Evolutionary conservation across 1,284 basidiomycete genomes (phyloP), one percentile per base, ranked within the genome.

Genomic region (Ganoderma sp.): DNA sequence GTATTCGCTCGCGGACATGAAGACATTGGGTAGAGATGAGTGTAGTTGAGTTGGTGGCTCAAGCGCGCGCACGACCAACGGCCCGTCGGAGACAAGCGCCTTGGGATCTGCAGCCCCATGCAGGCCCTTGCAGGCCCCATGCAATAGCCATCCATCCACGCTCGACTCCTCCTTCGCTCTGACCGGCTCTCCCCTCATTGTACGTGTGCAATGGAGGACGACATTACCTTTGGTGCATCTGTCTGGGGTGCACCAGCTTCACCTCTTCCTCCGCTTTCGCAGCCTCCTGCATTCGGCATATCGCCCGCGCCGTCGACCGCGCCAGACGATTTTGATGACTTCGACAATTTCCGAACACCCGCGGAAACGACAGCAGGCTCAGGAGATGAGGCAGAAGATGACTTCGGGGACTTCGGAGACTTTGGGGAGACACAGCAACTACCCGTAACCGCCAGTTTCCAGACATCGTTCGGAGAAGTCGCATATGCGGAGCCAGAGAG

Each of bases 321-420:
- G 10, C 84, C 85, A 67, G 83, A 84, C 71, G 84, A 84, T 45
- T 88, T 90, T 75, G 88, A 87, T 65, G 88, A 87, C 69, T 86
- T 88, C 71, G 90, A 91, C 69, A 90, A 90, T 70, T 92, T 92
- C 76, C 87, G 87, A 69, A 84, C 87, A 12, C 85, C 89, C 56
- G 78, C 82, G 41, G 83, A 84, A 73, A 78, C 78, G 2, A 77
- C 80, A 15, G 69, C 73, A 6, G 79, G 81, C 34, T 77, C 79
- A 1, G 79, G 79, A 50, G 81, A 80, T 12, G 81, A 75, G 9
- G 85, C 81, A 9, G 89, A 89, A 57, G 71, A 72, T 25, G 92
- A 92, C 68, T 93, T 92, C 78, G 93, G 90, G 61, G 93, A 96
- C 75, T 96, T 96, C 82, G 94, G 92, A 19, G 93, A 94, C 74